phyloP scores from a whole-genome alignment of 495 filamentous ascomycete genomes.

The Xylaria cubensis region DNA sequence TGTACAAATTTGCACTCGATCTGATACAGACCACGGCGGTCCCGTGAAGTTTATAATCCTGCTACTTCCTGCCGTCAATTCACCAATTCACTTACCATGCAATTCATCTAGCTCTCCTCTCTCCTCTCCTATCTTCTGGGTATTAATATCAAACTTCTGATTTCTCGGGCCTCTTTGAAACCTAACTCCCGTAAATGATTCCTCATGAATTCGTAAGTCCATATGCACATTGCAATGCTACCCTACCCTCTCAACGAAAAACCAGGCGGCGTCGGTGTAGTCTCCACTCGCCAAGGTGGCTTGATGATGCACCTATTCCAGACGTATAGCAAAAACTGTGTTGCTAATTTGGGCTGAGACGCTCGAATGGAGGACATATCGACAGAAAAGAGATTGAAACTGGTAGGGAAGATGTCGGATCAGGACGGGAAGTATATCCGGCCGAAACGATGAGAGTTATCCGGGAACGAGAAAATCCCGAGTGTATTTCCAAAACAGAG shows the following conservation, averaged over 20 bases:
- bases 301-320: neutral
- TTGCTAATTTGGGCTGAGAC: neutral
- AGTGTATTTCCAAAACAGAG: conserved; percentile 2
- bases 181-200: conserved; percentile 12
- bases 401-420: neutral
- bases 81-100: conserved; percentile 14
- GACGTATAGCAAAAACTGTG: neutral
- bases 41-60: conserved; percentile 4
- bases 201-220: conserved; percentile 18
- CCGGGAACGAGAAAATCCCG: neutral
- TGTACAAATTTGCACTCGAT: conserved; percentile 26
- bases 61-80: neutral
- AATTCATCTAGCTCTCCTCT: conserved; percentile 8
- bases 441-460: neutral
- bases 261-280: neutral
- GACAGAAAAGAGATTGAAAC: neutral
- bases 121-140: conserved; percentile 1
- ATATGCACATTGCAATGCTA: neutral
- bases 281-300: neutral
- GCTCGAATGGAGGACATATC: neutral
- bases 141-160: conserved; percentile 19
- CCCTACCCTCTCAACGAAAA: neutral
- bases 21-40: conserved; percentile 19
- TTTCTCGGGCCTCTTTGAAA: neutral
- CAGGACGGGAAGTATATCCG: neutral